Evolutionary conservation across 768 basidiomycete genomes (phyloP).

Genomic region (Guyanaporus albipodus): DNA sequence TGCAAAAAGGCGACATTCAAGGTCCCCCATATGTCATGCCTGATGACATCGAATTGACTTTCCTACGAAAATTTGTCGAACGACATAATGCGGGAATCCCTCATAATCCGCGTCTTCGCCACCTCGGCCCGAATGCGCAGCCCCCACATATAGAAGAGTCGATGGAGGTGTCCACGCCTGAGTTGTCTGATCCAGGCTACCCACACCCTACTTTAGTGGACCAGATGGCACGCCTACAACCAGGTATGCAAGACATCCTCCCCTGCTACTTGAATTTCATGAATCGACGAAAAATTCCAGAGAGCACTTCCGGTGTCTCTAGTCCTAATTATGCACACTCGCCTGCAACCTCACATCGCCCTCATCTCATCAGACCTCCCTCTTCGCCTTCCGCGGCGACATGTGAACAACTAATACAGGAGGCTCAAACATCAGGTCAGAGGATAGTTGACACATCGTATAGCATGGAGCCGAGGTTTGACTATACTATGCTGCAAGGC

Average conservation of each 20-base stretch:
- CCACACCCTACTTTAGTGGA: conserved; percentile 28
- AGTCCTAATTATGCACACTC: conserved; percentile 32
- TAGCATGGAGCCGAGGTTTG: conserved; percentile 1
- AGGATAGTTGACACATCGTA: conserved; percentile 8
- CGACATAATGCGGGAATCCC: conserved; percentile 70
- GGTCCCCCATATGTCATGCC: conserved; percentile 81
- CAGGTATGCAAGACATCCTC: conserved; percentile 23
- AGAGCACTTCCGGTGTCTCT: conserved; percentile 28
- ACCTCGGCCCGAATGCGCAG: conserved; percentile 34
- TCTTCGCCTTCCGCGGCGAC: conserved; percentile 49
- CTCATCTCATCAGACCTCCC: conserved; percentile 42
- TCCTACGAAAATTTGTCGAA: conserved; percentile 80
- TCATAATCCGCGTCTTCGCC: conserved; percentile 77
- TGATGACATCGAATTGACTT: conserved; percentile 71
- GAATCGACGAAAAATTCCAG: conserved; percentile 14
- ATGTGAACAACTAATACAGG: conserved; percentile 52
- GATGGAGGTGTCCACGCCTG: conserved; percentile 34
- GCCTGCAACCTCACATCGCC: conserved; percentile 27
- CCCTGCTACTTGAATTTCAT: neutral
- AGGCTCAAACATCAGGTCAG: conserved; percentile 60
- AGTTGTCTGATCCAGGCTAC: conserved; percentile 33
- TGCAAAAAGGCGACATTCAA: conserved; percentile 85
- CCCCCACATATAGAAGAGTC: conserved; percentile 33
- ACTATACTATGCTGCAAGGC: conserved; percentile 35
- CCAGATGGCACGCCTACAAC: conserved; percentile 33